Evolutionary conservation across 2,329 filamentous ascomycete genomes (phyloP), one percentile per base, ranked within the genome.

Genomic region (Fusarium sp.): DNA sequence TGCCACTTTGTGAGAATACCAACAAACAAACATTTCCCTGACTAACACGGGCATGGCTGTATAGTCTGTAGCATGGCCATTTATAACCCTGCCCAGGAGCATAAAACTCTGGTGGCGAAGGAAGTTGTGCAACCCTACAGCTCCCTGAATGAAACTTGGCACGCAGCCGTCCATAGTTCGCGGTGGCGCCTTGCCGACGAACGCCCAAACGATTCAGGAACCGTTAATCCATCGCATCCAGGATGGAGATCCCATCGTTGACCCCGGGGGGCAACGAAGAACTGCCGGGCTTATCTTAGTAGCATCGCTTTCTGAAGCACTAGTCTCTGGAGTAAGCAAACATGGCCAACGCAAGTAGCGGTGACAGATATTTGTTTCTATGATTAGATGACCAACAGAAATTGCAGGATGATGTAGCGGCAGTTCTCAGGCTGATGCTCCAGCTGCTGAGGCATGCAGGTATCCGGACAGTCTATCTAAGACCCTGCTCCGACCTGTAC

Each of bases 151-250:
- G 72, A 74, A 73, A 72, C 64, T 60, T 62, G 64, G 48, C 47
- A 69, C 68, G 68, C 67, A 68, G 59, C 64, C 61, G 64, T 51
- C 66, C 75, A 70, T 51, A 66, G 63, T 73, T 76, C 72, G 65
- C 68, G 68, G 68, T 48, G 65, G 68, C 54, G 61, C 53, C 58
- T 68, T 71, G 54, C 60, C 57, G 66, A 63, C 44, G 59, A 55
- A 67, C 48, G 28, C 58, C 44, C 13, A 22, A 50, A 47, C 30
- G 59, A 53, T 55, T 26, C 47, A 61, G 50, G 56, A 44, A 58
- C 55, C 35, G 42, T 45, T 30, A 42, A 20, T 26, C 41, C n/a
- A 24, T 41, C 9, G 36, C 10, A 35, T 28, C 18, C 8, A 42
- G 39, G 26, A 53, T 39, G n/a, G 35, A 47, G 55, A 63, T 36